Evolutionary conservation across 306 rosid species (phyloP).

Genomic region (Benincasa hispida): DNA sequence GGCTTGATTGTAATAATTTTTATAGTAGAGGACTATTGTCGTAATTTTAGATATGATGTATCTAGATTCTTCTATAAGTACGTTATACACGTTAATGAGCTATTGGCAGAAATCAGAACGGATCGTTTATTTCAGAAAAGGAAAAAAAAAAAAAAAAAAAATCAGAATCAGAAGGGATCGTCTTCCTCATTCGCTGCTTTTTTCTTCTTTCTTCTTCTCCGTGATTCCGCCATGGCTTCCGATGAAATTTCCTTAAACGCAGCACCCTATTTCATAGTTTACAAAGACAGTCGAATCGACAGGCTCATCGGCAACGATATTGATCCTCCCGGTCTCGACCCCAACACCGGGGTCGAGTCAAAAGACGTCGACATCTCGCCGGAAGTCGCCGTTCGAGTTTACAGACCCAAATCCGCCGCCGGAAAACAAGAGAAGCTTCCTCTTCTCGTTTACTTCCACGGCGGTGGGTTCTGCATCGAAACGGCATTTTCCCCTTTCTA

Average conservation of each 20-base stretch:
- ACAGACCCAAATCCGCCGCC: conserved; percentile 24
- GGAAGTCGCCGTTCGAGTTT: conserved; percentile 40
- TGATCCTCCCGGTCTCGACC: conserved; percentile 29
- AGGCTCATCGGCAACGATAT: conserved; percentile 26
- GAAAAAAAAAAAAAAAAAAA: too few species aligned
- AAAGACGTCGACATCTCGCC: conserved; percentile 47
- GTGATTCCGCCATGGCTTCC: conserved; percentile 21
- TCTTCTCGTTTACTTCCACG: background rate
- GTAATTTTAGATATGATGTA: too few species aligned
- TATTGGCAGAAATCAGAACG: background rate
- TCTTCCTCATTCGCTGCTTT: background rate
- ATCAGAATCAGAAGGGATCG: too few species aligned
- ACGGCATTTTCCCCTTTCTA: conserved; percentile 35
- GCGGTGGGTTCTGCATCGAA: background rate
- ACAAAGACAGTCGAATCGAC: conserved; percentile 49
- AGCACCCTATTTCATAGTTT: conserved; percentile 37
- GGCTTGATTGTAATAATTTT: too few species aligned
- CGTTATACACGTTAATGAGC: too few species aligned
- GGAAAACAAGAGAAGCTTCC: background rate
- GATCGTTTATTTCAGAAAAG: too few species aligned
- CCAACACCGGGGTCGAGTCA: conserved; percentile 39
- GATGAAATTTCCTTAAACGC: conserved; percentile 21
- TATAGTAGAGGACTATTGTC: too few species aligned
- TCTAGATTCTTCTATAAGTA: too few species aligned
- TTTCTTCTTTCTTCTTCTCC: background rate